These are phyloP conservation scores for Pyrus communis DNA, from an alignment of 306 rosid species.

Conservation along the genomic window DNA sequence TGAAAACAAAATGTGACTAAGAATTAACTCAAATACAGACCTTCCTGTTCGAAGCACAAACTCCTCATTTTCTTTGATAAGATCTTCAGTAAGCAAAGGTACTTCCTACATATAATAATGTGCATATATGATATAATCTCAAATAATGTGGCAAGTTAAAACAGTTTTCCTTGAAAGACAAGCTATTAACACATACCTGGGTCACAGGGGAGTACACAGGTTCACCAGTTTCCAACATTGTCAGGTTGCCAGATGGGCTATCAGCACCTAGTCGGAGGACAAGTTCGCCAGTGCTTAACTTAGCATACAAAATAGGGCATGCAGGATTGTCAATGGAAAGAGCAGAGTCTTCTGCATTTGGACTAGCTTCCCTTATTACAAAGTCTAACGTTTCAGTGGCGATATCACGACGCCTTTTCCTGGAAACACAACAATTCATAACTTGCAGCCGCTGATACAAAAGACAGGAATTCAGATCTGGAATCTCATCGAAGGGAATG, in stretches of 20 bases:
- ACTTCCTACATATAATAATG: slow-evolving; percentile 61
- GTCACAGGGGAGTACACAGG: slow-evolving; percentile 81
- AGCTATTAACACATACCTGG: slow-evolving; percentile 53
- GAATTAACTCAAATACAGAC: slow-evolving; percentile 38
- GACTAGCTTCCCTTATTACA: slow-evolving; percentile 55
- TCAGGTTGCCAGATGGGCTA: slow-evolving; percentile 45
- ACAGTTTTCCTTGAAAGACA: slow-evolving; percentile 13
- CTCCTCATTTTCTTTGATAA: slow-evolving; percentile 91
- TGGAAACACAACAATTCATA: slow-evolving; percentile 82
- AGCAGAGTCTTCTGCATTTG: slow-evolving; percentile 35
- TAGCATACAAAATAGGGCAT: slow-evolving; percentile 63
- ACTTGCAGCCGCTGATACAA: slow-evolving; percentile 84
- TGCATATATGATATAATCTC: slow-evolving; percentile 20
- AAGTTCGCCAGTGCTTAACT: slow-evolving; percentile 63
- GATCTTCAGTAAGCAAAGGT: slow-evolving; percentile 94
- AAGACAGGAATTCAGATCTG: slow-evolving; percentile 85
- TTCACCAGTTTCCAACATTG: slow-evolving; percentile 96
- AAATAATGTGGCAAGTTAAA: slow-evolving; percentile 4
- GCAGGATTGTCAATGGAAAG: slow-evolving; percentile 23
- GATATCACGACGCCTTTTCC: slow-evolving; percentile 61
- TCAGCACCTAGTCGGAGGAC: slow-evolving; percentile 83
- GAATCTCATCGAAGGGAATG: slow-evolving; percentile 74
- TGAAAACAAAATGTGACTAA: background rate
- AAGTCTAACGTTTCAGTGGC: slow-evolving; percentile 70
- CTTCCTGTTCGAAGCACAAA: slow-evolving; percentile 98